These are phyloP conservation scores for Fusarium buharicum DNA, from an alignment of 2,329 filamentous ascomycete species.

Conservation along the genomic window DNA sequence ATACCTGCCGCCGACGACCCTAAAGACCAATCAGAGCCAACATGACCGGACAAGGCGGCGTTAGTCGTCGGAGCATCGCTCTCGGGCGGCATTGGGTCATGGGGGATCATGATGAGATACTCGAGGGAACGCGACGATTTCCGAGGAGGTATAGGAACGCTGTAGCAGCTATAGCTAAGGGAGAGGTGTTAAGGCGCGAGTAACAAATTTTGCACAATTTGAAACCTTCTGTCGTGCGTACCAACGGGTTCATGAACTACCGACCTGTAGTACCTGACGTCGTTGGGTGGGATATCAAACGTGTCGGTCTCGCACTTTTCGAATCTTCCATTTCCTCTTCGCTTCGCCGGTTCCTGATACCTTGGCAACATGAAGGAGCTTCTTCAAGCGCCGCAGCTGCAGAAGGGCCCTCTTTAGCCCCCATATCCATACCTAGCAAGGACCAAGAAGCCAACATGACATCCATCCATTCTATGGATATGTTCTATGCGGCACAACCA, in stretches of 20 bases:
- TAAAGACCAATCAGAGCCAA: slow-evolving; percentile 42
- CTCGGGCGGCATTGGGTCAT: slow-evolving; percentile 31
- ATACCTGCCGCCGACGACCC: slow-evolving; percentile 44
- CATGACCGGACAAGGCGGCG: slow-evolving; percentile 20
- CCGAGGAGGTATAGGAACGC: background rate
- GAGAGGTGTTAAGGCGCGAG: background rate
- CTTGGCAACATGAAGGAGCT: slow-evolving; percentile 19
- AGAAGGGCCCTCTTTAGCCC: slow-evolving; percentile 26
- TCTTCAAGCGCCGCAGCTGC: slow-evolving; percentile 16
- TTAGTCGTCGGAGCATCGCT: slow-evolving; percentile 46
- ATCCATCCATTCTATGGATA: slow-evolving; percentile 13
- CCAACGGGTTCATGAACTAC: too few species aligned
- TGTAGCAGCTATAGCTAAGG: background rate
- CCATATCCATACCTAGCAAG: slow-evolving; percentile 21
- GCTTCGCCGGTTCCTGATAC: slow-evolving; percentile 16
- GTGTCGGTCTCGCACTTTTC: slow-evolving; percentile 2
- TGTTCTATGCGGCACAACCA: slow-evolving; percentile 33
- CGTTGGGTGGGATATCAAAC: too few species aligned
- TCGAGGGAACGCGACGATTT: slow-evolving; percentile 9
- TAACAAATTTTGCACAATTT: background rate
- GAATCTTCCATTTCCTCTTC: background rate
- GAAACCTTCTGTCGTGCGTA: too few species aligned
- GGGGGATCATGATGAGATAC: slow-evolving; percentile 28
- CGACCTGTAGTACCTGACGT: too few species aligned
- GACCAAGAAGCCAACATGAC: slow-evolving; percentile 21